Evolutionary conservation across 495 filamentous ascomycete genomes (phyloP), one percentile per base, ranked within the genome.

Genomic region (Sordaria brevicollis): DNA sequence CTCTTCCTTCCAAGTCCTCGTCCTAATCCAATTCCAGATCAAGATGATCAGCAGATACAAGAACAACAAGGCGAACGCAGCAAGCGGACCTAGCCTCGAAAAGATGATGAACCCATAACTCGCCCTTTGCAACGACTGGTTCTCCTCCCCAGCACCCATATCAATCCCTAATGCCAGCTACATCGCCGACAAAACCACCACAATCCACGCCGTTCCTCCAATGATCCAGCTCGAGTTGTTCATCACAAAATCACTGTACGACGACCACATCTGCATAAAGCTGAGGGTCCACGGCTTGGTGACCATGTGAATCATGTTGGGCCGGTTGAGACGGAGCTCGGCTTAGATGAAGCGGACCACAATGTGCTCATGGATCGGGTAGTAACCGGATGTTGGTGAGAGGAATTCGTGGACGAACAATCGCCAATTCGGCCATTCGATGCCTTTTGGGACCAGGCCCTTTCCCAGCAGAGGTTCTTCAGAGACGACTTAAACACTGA

Each of bases 71-170:
- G 13, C 25, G 17, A 31, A 62, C 25, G 25, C 2, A 13, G 49
- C 49, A 62, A 80, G 35, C 1, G 79, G 78, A 9, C 73, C 76
- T n/a, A 81, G 49, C 49, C 79, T 80, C 2, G 82, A 81, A 71
- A 87, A 88, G 0, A 89, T 75, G 5, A 82, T 81, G 71, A 89
- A 87, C 0, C 85, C 86, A 73, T 84, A 87, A 2, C 83, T 82
- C 3, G 76, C 83, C 34, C 72, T 65, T 67, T 84, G 80, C 70
- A 89, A 89, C 1, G 78, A 34, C 5, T 68, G 39, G 69, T 49
- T 49, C n/a, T 21, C 2, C 0, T 49, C 41, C 10, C 19, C 43
- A 2, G 43, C 25, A 0, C 11, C 43, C 43, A 57, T 57, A 6
- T 57, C 43, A 29, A 21, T 85, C 7, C 79, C 81, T 0, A 87